A percentile compares a stretch with the other conserved stretches of the same genome.
Conservation (phyloP, 31 red algal species). For the Odonthalia washingtoniensis region DNA sequence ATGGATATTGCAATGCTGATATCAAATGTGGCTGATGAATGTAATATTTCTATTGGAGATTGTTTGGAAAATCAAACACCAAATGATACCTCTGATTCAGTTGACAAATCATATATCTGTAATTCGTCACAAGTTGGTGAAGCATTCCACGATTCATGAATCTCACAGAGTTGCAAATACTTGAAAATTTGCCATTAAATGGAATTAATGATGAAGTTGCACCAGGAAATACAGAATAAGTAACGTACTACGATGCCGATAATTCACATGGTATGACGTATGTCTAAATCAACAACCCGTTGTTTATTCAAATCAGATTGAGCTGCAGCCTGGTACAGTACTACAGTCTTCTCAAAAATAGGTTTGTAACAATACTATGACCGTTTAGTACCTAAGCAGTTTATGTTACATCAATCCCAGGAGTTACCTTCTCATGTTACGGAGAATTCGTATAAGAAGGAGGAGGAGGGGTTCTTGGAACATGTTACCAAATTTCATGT, state of each 20-base stretch:
- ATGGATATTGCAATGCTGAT: not conserved
- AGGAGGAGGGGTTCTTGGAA: not conserved
- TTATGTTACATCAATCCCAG: not conserved
- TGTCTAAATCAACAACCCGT: not conserved
- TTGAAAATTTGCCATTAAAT: too few species aligned
- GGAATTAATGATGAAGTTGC: not conserved
- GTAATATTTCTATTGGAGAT: not conserved
- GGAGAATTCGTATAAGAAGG: not conserved
- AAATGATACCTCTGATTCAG: too few species aligned
- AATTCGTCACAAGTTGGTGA: too few species aligned
- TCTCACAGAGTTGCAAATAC: too few species aligned
- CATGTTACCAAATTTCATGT: too few species aligned
- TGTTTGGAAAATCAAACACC: not conserved
- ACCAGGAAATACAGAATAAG: not conserved
- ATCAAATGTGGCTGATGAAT: not conserved
- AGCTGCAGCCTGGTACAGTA: too few species aligned
- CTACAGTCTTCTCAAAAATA: not conserved
- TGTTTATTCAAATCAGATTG: not conserved
- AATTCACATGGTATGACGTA: not conserved
- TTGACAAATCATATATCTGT: too few species aligned
- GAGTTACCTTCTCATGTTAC: not conserved
- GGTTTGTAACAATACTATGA: not conserved
- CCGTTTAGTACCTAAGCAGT: not conserved
- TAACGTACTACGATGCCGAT: not conserved
- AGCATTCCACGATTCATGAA: too few species aligned